Base-by-base conservation (phyloP, 129 eudicot genomes). In the Centrapalus pauciflorus region DNA sequence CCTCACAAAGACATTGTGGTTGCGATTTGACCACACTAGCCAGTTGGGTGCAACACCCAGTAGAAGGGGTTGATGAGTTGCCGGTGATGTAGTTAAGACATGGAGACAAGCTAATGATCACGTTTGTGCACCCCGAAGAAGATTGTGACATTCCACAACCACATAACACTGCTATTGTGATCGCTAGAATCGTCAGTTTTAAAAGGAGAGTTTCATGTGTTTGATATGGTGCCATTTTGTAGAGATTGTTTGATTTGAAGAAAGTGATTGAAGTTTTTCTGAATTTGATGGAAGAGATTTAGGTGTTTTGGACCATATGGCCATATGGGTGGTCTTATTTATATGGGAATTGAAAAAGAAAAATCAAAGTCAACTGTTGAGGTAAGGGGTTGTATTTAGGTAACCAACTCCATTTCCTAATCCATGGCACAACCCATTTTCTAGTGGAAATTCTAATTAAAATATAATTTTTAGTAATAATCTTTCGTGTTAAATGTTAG, bases 1-100 rank as follows among this genome's bases (percentile, higher is more conserved):
- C 84, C 60, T 74, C 75, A 45, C 96, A 89, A 38, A 89, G 26
- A 60, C 96, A 89, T 46, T 66, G 82, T 3, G 96, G 94, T 34
- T 83, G 76, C 20, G 94, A 73, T 30, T 68, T 64, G 4, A 83
- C 95, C 9, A 89, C 96, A 1, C 68, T 81, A 24, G 81, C 74
- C 0, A 89, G 76, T 71, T 76, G 84, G 8, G 88, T 49, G 77
- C 96, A 89, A 69, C 96, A 89, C 5, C 75, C 72, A 13, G 86
- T 34, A 3, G 84, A 46, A 0, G 96, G 94, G 16, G 67, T 43
- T 3, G 95, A 59, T n/a, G 86, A 58, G 76, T 79, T 86, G 13
- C 96, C 94, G 11, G 57, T 54, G 24, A 89, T 79, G 70, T 76
- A 89, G 75, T 66, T 81, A 32, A 89, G 82, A 79, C 96, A 89